Evolutionary conservation across 1,284 basidiomycete species (phyloP), one percentile per base, ranked within the genome.

Genomic region (Leccinum fallax): DNA sequence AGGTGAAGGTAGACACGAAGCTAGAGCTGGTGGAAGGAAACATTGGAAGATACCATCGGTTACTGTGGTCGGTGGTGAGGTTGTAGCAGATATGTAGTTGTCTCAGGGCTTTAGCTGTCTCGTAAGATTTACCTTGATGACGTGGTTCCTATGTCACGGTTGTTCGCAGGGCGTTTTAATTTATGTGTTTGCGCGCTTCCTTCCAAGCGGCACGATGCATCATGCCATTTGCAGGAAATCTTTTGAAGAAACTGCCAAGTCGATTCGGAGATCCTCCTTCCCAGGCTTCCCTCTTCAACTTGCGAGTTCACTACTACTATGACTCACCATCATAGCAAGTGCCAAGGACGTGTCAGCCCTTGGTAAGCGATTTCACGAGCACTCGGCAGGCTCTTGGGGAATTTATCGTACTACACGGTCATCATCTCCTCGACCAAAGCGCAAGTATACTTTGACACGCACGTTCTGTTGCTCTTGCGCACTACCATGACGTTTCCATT

Each of bases 121-220:
- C 32, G 32, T 32, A 32, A 32, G 32, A 10, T 11, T 1, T 32
- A 32, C 32, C 32, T 32, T 32, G 32, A 32, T 32, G 32, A 32
- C 32, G 30, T 30, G 1, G 3, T 30, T 4, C 30, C 82, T 99
- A 19, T 98, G 95, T 74, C 97, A 99, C 65, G 89, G 88, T 62
- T 85, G 88, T 62, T 85, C 94, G 15, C 83, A 85, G 38, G 88
- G 30, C 59, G 86, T 89, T 7, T 83, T 85, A 4, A 84, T 97
- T n/a, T 95, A 99, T 69, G 86, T 98, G n/a, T 93, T 97, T 69
- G 92, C 90, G 1, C 81, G 98, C 15, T 97, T 99, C 79, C 81
- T 89, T 52, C 92, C 93, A 0, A 80, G 77, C n/a, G 88, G 88
- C 0, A 90, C 90, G 69, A 80, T 98, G 2, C 96, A 97, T 74